These are phyloP conservation scores for Eremochloa ophiuroides DNA, from an alignment of 176 grass and related monocot species.

Conservation along the genomic window DNA sequence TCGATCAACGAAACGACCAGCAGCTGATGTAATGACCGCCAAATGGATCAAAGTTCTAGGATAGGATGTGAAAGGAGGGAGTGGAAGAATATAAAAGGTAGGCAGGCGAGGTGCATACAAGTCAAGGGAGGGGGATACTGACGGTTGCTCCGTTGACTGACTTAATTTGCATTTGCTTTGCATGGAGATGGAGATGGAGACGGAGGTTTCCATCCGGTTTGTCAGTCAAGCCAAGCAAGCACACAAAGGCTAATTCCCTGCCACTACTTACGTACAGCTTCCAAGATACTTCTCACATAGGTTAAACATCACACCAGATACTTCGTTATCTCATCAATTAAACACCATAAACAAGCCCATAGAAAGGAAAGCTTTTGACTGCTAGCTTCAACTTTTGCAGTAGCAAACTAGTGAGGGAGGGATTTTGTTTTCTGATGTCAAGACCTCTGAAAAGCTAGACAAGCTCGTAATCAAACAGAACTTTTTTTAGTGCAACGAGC, in stretches of 20 bases:
- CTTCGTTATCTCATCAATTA: background rate
- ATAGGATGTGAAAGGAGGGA: background rate
- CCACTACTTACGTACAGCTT: background rate
- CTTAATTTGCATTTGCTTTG: background rate
- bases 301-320: background rate
- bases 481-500: background rate
- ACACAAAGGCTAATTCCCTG: background rate
- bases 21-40: background rate
- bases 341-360: background rate
- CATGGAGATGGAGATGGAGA: background rate
- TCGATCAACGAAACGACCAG: background rate
- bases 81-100: background rate
- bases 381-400: background rate
- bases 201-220: background rate
- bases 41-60: background rate
- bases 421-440: background rate
- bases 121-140: background rate
- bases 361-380: background rate
- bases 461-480: background rate
- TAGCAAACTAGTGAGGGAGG: background rate
- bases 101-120: background rate
- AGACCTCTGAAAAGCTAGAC: background rate
- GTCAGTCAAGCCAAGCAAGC: constrained; percentile 18
- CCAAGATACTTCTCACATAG: background rate
- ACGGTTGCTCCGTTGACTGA: constrained; percentile 25